Conservation (phyloP, 169 alveolate species). For the Amoebophrya sp. region DNA sequence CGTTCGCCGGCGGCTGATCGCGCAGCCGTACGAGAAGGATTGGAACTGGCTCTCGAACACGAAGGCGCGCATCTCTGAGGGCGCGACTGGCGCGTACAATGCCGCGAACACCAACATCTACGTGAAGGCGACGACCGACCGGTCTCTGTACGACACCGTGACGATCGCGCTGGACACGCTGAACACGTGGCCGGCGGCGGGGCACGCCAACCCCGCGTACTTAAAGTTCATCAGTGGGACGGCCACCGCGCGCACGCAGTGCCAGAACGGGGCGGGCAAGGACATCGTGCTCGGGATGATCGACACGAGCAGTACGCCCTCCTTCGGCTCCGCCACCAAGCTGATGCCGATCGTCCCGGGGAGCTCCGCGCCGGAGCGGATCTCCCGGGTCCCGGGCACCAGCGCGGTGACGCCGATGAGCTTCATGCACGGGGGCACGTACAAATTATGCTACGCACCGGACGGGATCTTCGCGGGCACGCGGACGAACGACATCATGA, state of each 20-base stretch:
- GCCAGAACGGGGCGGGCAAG: not conserved
- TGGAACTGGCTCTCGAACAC: slow-evolving; percentile 11
- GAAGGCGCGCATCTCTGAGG: not conserved
- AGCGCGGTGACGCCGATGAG: not conserved
- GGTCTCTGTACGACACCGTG: not conserved
- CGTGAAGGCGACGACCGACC: not conserved
- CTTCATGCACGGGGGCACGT: slow-evolving; percentile 11
- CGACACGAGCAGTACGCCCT: not conserved
- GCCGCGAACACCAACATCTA: not conserved
- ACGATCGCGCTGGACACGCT: not conserved
- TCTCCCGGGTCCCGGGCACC: not conserved
- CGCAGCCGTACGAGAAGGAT: not conserved
- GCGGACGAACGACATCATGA: not conserved
- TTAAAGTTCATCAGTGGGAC: not conserved
- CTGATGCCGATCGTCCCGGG: not conserved
- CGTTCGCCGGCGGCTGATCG: not conserved
- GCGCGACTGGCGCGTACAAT: not conserved
- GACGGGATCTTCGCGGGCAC: not conserved
- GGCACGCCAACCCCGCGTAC: not conserved
- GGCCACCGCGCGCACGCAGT: not conserved
- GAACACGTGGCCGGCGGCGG: not conserved
- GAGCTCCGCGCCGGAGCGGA: not conserved
- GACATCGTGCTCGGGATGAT: not conserved
- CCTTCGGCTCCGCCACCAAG: not conserved
- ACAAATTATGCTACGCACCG: not conserved